Evolutionary conservation across 257 asterid genomes (phyloP), one percentile per base, ranked within the genome.

Genomic region (Petunia secreta): DNA sequence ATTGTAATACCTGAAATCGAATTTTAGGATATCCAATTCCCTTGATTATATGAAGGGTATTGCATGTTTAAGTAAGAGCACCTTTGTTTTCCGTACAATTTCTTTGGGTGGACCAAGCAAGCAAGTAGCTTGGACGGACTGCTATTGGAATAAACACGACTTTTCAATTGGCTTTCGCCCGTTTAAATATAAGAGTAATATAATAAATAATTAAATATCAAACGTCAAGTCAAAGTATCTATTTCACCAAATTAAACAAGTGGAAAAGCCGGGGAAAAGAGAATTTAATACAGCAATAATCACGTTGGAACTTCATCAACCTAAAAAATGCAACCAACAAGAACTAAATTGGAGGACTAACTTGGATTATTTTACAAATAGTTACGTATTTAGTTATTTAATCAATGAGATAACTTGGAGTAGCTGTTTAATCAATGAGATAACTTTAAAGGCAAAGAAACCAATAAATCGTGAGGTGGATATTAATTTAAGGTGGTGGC

Each of bases 401-500:
- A 39, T 64, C 14, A 13, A 39, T 63, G 15, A 5, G 73, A 5
- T 13, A 39, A 2, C 6, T 5, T 13, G 25, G 3, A 2, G 5
- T 13, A 5, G 15, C 7, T 38, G 25, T 64, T 64, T 14, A 39
- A 39, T 64, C 14, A 13, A 39, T 63, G 15, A 5, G 73, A 5
- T 13, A 39, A 2, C 6, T 5, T 13, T 11, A 37, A 11, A 13
- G 48, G 15, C 10, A 64, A 38, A 64, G 13, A 5, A 39, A 38
- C 2, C 4, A 46, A 46, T 5, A 11, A n/a, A 25, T 46, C 11
- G 38, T 4, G 3, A 71, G 77, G 59, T 46, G 10, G 34, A 48
- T 50, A 6, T 25, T 71, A 7, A 71, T 50, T 50, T 73, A 36
- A 50, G 36, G 11, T 73, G 78, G 78, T 50, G 78, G 78, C 14